Evolutionary conservation across 805 yeast species (phyloP), one percentile per base, ranked within the genome.

Genomic region (Wickerhamomyces mucosus): DNA sequence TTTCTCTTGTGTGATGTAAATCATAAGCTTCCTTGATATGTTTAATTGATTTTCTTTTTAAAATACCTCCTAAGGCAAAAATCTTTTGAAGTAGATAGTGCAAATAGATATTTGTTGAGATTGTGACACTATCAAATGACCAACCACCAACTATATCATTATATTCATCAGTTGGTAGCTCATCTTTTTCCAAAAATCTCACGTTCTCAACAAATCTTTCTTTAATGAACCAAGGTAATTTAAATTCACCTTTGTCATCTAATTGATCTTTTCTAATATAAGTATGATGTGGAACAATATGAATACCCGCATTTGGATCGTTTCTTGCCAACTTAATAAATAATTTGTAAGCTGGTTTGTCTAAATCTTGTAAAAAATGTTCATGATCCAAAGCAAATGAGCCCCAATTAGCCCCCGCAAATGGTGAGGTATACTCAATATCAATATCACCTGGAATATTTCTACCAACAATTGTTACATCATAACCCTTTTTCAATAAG

Each of bases 381-480:
- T 70, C 71, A 4, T 58, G 57, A 1, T 37, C 36, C 1, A 42
- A 26, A 2, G 81, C 82, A 53, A 74, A 72, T 8, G 78, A 68
- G 29, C 59, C 61, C 82, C 84, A 78, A 43, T 77, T 72, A 27
- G 84, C 86, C 4, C 85, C 85, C 0, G 84, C 85, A 48, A 63
- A 69, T 4, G 83, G 82, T 1, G 80, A 73, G 3, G 81, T 65
- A 46, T 72, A 78, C 9, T 64, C 63, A 25, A 65, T 57, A 30
- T 65, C 63, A 19, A 58, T 46, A 32, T 76, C 82, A 1, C 80
- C 78, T 2, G 82, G 82, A 17, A 75, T 48, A 39, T 66, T 55
- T 17, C 57, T 51, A 2, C 67, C 66, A 4, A 70, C 43, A 16
- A 70, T 53, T 2, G 65, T 55, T 7, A 69, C 67, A 15, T 54